Evolutionary conservation across 208 protist species (phyloP).

Genomic region (Leishmania tarentolae): DNA sequence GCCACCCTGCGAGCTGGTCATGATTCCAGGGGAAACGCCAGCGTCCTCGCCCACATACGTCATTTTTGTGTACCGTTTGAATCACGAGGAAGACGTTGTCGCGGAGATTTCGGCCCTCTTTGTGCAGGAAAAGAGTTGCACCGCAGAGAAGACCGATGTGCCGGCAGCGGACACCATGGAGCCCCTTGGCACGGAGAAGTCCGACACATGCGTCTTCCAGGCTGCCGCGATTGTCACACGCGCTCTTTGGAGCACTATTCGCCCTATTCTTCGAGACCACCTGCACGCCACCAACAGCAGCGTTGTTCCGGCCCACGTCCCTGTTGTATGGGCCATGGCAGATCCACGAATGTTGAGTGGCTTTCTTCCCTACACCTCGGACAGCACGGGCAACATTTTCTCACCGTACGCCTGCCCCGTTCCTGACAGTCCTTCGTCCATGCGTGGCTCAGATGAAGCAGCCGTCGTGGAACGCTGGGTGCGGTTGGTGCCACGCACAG

Average conservation of each 20-base stretch:
- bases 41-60: slow-evolving; percentile 10
- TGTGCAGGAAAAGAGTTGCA: background rate
- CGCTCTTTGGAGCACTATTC: slow-evolving; percentile 33
- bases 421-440: background rate
- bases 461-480: slow-evolving; percentile 21
- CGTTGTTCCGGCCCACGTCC: slow-evolving; percentile 28
- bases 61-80: slow-evolving; percentile 54
- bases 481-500: slow-evolving; percentile 18
- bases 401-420: background rate
- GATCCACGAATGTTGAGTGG: slow-evolving; percentile 36
- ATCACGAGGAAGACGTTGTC: slow-evolving; percentile 40
- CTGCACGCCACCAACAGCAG: slow-evolving; percentile 2
- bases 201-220: slow-evolving; percentile 3
- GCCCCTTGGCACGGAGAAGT: slow-evolving; percentile 4
- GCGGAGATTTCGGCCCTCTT: slow-evolving; percentile 6
- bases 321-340: slow-evolving; percentile 51
- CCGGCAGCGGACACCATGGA: background rate
- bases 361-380: slow-evolving; percentile 18
- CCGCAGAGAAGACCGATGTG: slow-evolving; percentile 3
- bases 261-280: slow-evolving; percentile 15
- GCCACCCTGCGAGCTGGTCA: slow-evolving; percentile 32
- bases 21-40: background rate
- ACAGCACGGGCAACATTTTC: background rate
- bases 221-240: slow-evolving; percentile 20
- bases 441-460: background rate